phyloP scores from a whole-genome alignment of 148 eudicot species.

The Spergularia bocconei region DNA sequence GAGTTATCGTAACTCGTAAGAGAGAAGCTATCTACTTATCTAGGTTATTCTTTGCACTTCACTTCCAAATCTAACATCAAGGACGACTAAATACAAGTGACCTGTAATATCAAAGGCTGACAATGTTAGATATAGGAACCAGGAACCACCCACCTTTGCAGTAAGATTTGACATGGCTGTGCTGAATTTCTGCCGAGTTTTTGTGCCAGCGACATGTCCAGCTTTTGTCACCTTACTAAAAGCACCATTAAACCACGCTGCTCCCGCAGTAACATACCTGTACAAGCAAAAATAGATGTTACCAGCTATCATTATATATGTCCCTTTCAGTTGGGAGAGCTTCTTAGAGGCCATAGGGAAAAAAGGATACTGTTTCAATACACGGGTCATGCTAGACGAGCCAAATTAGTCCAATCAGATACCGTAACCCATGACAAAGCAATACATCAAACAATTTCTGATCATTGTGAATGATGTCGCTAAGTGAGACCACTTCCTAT shows the following conservation, averaged over 20 bases:
- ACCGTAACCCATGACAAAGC: too few relatives aligned
- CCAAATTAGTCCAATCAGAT: neutral
- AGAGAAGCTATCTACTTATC: neutral
- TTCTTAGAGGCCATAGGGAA: too few relatives aligned
- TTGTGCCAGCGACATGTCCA: slow-evolving; percentile 82
- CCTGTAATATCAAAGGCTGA: too few relatives aligned
- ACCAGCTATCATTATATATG: neutral
- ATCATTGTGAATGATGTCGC: too few relatives aligned
- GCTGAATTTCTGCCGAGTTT: slow-evolving; percentile 74
- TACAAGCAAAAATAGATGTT: slow-evolving; percentile 15
- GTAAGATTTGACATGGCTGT: slow-evolving; percentile 71
- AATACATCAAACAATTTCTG: too few relatives aligned
- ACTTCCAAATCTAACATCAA: neutral
- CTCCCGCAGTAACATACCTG: slow-evolving; percentile 89
- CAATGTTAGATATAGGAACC: neutral
- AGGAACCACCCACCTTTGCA: slow-evolving; percentile 65
- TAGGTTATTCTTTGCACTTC: too few relatives aligned
- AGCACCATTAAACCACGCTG: slow-evolving; percentile 92
- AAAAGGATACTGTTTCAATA: too few relatives aligned
- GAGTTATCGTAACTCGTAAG: too few relatives aligned
- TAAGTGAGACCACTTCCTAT: too few relatives aligned
- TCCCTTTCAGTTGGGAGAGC: too few relatives aligned
- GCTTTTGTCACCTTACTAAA: slow-evolving; percentile 85
- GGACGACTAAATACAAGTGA: neutral
- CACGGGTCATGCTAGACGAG: neutral